Conservation (phyloP, 129 eudicot species). For the Smallanthus sonchifolius region DNA sequence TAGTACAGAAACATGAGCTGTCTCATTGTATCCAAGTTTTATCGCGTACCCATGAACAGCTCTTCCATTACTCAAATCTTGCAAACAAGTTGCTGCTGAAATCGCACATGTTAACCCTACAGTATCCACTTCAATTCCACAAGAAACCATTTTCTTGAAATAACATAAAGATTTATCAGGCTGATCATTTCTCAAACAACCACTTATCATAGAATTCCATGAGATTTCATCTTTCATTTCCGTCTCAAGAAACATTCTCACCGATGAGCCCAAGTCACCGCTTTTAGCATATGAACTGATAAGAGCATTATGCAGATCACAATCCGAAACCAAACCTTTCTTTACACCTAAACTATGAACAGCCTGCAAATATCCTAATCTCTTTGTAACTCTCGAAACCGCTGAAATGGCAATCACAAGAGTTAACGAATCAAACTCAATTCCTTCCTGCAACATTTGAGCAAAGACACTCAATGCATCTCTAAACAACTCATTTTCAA, state of each 20-base stretch:
- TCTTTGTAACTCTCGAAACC: constrained; percentile 17
- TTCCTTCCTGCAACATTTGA: constrained; percentile 40
- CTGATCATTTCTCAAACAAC: constrained; percentile 42
- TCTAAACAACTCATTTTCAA: constrained; percentile 25
- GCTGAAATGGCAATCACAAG: constrained; percentile 49
- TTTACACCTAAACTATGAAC: constrained; percentile 51
- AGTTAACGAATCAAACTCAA: constrained; percentile 47
- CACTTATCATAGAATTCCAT: constrained; percentile 58
- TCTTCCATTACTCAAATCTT: constrained; percentile 36
- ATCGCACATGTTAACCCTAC: constrained; percentile 57
- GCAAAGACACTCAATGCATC: constrained; percentile 32
- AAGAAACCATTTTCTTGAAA: constrained; percentile 42
- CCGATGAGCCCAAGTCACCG: constrained; percentile 47
- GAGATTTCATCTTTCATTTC: constrained; percentile 42
- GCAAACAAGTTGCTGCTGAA: constrained; percentile 44
- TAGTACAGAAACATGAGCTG: constrained; percentile 37
- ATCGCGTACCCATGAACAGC: constrained; percentile 46
- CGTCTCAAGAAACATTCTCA: constrained; percentile 35
- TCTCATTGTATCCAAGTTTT: constrained; percentile 39
- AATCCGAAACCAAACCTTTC: constrained; percentile 37
- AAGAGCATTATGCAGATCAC: constrained; percentile 44
- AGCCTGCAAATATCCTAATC: constrained; percentile 25
- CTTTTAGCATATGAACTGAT: constrained; percentile 52
- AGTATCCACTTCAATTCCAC: constrained; percentile 36
- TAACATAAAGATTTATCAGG: constrained; percentile 45